A percentile compares a stretch with the other conserved stretches of the same genome.
These are phyloP conservation scores for Lolium multiflorum DNA, from an alignment of 176 grass and related monocot genomes.

Conservation along the genomic window DNA sequence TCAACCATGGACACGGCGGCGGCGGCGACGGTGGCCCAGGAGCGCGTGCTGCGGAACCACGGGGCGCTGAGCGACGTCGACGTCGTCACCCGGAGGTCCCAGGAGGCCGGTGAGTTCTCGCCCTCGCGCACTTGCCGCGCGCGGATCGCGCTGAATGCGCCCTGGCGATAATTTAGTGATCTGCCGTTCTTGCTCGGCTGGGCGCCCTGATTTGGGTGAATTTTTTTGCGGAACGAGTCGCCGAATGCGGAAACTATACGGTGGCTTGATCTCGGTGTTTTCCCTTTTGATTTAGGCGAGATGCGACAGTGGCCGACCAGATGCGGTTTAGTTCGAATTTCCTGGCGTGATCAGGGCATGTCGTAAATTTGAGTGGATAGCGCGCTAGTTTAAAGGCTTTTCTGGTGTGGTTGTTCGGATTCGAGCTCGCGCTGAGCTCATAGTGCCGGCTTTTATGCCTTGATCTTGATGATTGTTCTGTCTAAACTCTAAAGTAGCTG, in stretches of 20 bases:
- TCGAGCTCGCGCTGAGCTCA: constrained; percentile 28
- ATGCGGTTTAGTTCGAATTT: constrained; percentile 41
- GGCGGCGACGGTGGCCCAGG: background rate
- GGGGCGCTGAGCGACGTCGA: constrained; percentile 37
- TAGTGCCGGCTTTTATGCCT: background rate
- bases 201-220: background rate
- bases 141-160: constrained; percentile 25
- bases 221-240: background rate
- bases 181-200: background rate
- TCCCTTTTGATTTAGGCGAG: background rate
- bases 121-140: background rate
- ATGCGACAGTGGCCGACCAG: constrained; percentile 1
- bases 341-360: background rate
- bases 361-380: background rate
- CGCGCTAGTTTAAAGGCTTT: background rate
- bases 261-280: constrained; percentile 11
- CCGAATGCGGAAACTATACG: background rate
- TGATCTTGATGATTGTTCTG: background rate
- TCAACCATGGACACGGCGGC: background rate
- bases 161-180: background rate
- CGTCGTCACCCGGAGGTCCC: constrained; percentile 52
- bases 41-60: constrained; percentile 7
- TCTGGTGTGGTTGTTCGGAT: background rate
- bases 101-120: constrained; percentile 69
- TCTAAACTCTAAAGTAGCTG: background rate